A percentile compares a stretch with the other conserved stretches of the same genome.
Conservation (phyloP, 768 basidiomycete genomes). For the Lentinus brumalis region DNA sequence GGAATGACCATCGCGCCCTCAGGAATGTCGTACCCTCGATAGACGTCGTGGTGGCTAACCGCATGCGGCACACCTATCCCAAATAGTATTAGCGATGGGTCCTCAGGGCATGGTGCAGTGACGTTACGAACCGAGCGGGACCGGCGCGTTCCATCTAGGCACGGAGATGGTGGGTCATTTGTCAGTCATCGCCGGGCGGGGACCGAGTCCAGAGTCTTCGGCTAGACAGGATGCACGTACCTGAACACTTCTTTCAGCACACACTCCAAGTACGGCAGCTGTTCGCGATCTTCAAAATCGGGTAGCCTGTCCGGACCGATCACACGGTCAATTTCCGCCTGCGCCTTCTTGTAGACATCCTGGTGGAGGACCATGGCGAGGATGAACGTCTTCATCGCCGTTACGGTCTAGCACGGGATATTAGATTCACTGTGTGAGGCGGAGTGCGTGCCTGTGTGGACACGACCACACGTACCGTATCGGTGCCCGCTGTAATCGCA, state of each 20-base stretch:
- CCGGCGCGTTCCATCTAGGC: constrained; percentile 19
- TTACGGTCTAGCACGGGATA: constrained; percentile 37
- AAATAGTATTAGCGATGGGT: background rate
- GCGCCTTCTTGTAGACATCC: constrained; percentile 40
- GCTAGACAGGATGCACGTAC: constrained; percentile 8
- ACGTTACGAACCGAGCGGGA: constrained; percentile 15
- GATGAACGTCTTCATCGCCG: constrained; percentile 41
- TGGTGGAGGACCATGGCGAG: constrained; percentile 43
- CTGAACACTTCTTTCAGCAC: constrained; percentile 24
- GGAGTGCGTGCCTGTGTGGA: background rate
- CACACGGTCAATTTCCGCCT: constrained; percentile 43
- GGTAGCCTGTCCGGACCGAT: constrained; percentile 36
- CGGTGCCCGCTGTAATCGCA: constrained; percentile 15
- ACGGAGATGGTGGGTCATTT: background rate
- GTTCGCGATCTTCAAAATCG: constrained; percentile 22
- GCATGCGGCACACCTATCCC: constrained; percentile 23
- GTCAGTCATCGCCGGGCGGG: background rate
- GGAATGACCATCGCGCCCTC: constrained; percentile 24
- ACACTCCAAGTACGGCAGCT: constrained; percentile 25
- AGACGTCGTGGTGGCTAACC: constrained; percentile 23
- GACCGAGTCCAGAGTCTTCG: background rate
- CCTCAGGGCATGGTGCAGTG: background rate
- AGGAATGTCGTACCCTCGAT: constrained; percentile 24
- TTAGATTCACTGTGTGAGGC: background rate
- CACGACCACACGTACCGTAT: constrained; percentile 13